Conservation (phyloP, 2,329 filamentous ascomycete species). For the Trichoderma sp. region DNA sequence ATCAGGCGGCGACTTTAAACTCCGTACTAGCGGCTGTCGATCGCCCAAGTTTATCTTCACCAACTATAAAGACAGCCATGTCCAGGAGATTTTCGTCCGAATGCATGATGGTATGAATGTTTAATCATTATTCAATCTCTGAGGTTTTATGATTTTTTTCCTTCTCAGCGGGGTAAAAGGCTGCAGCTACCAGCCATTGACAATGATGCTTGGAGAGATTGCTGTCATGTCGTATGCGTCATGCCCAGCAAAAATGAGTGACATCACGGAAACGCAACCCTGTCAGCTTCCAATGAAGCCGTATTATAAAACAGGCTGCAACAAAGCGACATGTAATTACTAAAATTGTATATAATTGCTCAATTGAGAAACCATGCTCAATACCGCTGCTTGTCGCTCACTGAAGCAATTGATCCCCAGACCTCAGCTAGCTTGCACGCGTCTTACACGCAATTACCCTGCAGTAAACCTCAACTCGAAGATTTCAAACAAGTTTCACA, state of each 20-base stretch:
- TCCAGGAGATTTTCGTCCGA: background rate
- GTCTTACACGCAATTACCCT: background rate
- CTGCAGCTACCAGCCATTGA: background rate
- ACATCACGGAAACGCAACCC: conserved; percentile 23
- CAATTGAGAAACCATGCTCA: background rate
- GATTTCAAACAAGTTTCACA: conserved; percentile 32
- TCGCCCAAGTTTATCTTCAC: background rate
- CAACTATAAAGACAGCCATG: background rate
- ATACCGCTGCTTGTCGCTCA: background rate
- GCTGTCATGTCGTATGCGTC: background rate
- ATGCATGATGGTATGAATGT: background rate
- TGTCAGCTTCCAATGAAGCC: background rate
- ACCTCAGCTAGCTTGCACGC: background rate
- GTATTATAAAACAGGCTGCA: background rate
- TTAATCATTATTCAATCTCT: background rate
- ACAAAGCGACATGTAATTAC: no score
- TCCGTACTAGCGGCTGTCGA: background rate
- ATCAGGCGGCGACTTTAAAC: background rate
- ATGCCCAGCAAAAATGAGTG: background rate
- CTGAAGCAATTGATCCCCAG: background rate
- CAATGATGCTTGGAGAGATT: background rate
- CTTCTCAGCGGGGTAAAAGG: background rate
- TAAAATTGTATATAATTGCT: background rate
- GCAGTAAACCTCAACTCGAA: background rate
- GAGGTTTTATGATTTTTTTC: background rate